Evolutionary conservation across 352 stramenopile species (phyloP), one percentile per base, ranked within the genome.

Genomic region (Phytopythium kandeliae): DNA sequence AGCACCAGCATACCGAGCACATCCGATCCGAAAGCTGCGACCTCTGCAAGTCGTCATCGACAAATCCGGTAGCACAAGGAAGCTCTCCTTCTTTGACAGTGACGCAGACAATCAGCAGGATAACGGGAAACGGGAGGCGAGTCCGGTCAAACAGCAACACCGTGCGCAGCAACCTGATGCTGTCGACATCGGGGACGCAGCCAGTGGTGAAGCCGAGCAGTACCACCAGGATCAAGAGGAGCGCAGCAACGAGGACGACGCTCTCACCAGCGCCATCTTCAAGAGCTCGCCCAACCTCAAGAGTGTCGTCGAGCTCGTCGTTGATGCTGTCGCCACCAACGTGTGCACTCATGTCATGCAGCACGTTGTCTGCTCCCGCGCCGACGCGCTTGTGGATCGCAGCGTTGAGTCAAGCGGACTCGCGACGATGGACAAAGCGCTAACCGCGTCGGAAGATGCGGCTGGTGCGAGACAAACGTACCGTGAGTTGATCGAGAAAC

Each of bases 221-320:
- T 13, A 48, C 41, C 22, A 49, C 34, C 28, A 38, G 45, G 0
- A 21, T 36, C 31, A 25, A 35, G 19, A 37, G 12, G 4, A 11
- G 5, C 15, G 16, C 19, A 34, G 26, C 25, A 49, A 15, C 38
- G n/a, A 71, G 26, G 54, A 58, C 4, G 68, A 78, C 44, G 60
- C 55, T n/a, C 50, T 89, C 15, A 65, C 62, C 0, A 60, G 77
- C 2, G 62, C 75, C 1, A 57, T 87, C 45, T 87, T 86, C 62
- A 89, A 85, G 47, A 42, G 80, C 19, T 72, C 86, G 15, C 75
- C 75, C 2, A 71, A 70, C 45, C 34, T 87, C 19, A 77, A 84
- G 36, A 55, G 55, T 13, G 65, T 73, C 10, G 66, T 87, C 21
- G 78, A 87, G 6, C 85, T 87, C 54, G 71, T 89, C 9, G 78